phyloP scores from a whole-genome alignment of 2,329 filamentous ascomycete species.

The Ascochyta lentis region DNA sequence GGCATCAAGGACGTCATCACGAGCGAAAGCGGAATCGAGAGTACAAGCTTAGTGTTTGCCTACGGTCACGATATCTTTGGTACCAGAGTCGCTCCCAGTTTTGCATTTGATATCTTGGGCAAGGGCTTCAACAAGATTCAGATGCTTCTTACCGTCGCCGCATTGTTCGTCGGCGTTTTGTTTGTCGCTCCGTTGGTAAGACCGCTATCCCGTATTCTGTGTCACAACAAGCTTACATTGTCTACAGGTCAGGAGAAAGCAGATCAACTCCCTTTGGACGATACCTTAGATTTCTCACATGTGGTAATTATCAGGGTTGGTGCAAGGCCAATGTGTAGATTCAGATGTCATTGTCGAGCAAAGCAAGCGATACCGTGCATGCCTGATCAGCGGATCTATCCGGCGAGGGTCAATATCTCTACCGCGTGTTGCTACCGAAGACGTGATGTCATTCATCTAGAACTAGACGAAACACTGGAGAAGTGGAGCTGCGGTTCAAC shows the following conservation, averaged over 20 bases:
- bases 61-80: conserved; percentile 90
- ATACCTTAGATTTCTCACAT: conserved; percentile 38
- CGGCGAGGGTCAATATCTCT: too few species aligned
- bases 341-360: neutral
- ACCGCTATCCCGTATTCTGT: neutral
- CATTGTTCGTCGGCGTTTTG: conserved; percentile 76
- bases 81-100: conserved; percentile 83
- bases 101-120: conserved; percentile 89
- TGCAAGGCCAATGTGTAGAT: neutral
- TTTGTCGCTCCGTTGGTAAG: conserved; percentile 83
- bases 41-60: conserved; percentile 87
- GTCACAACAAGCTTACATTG: conserved; percentile 15
- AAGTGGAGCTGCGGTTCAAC: neutral
- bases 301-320: neutral
- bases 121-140: conserved; percentile 93
- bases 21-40: conserved; percentile 82
- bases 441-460: conserved; percentile 9
- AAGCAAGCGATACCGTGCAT: neutral
- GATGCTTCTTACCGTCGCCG: conserved; percentile 82
- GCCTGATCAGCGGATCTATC: neutral
- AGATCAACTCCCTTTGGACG: conserved; percentile 71
- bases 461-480: neutral
- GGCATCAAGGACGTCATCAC: conserved; percentile 77
- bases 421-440: neutral
- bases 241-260: conserved; percentile 63